Evolutionary conservation across 2,329 filamentous ascomycete genomes (phyloP).

Genomic region (Pseudogymnoascus sp.): DNA sequence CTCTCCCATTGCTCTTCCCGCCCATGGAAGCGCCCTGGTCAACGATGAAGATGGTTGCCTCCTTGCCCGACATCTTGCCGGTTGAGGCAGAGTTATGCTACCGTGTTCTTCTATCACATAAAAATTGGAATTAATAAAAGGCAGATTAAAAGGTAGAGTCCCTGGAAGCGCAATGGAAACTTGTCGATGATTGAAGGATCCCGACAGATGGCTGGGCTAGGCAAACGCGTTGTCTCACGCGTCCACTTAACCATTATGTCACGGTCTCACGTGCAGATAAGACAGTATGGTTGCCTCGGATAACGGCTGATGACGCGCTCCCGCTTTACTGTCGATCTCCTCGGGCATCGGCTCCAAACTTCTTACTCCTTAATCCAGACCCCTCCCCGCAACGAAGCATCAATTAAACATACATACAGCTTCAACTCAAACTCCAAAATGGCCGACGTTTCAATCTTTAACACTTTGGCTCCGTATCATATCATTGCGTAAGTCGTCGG

Average conservation of each 20-base stretch:
- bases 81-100: neutral
- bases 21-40: constrained; percentile 85
- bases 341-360: neutral
- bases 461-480: constrained; percentile 65
- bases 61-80: constrained; percentile 74
- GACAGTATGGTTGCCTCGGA: neutral
- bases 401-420: constrained; percentile 1
- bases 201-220: constrained; percentile 12
- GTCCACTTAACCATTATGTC: constrained; percentile 1
- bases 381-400: constrained; percentile 2
- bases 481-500: constrained; percentile 54
- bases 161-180: neutral
- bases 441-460: constrained; percentile 36
- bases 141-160: neutral
- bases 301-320: constrained; percentile 7
- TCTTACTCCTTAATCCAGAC: neutral
- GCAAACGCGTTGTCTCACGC: constrained; percentile 8
- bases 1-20: constrained; percentile 59
- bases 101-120: neutral
- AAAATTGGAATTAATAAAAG: neutral
- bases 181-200: neutral
- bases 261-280: constrained; percentile 18
- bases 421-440: constrained; percentile 22
- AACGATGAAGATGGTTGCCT: constrained; percentile 85
- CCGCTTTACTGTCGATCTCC: neutral